Percentiles rank a stretch among this genome's conserved stretches.
phyloP scores from a whole-genome alignment of 2,329 filamentous ascomycete species.

The Ophiocordyceps polyrhachis-furcata region DNA sequence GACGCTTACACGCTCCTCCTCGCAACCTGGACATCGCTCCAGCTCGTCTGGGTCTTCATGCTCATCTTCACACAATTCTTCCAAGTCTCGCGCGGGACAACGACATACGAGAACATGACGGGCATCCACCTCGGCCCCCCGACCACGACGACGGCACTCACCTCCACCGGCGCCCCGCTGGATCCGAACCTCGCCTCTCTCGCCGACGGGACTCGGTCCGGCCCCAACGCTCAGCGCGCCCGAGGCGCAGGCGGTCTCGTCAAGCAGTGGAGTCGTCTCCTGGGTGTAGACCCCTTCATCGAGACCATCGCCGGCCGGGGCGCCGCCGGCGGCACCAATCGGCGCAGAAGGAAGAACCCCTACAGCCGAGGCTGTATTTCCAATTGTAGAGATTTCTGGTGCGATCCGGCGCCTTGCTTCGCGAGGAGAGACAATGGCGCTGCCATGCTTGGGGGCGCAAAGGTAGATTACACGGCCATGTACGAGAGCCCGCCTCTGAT shows the following conservation, averaged over 20 bases:
- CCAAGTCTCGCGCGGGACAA: slow-evolving; percentile 81
- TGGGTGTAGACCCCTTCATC: slow-evolving; percentile 87
- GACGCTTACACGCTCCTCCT: slow-evolving; percentile 74
- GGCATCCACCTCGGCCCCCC: slow-evolving; percentile 39
- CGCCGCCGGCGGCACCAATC: slow-evolving; percentile 38
- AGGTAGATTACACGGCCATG: slow-evolving; percentile 72
- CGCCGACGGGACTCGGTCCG: slow-evolving; percentile 19
- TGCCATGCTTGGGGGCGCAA: slow-evolving; percentile 58
- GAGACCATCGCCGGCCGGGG: slow-evolving; percentile 76
- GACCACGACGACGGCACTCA: slow-evolving; percentile 54
- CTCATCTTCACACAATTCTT: slow-evolving; percentile 83
- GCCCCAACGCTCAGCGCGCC: slow-evolving; percentile 31
- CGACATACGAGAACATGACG: slow-evolving; percentile 93
- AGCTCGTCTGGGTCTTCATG: slow-evolving; percentile 95
- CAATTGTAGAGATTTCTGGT: slow-evolving; percentile 96
- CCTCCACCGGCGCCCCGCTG: slow-evolving; percentile 58
- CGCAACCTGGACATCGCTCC: slow-evolving; percentile 60
- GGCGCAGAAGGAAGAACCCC: slow-evolving; percentile 51
- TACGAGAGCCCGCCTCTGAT: slow-evolving; percentile 69
- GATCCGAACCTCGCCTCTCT: slow-evolving; percentile 43
- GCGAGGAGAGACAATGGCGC: slow-evolving; percentile 53
- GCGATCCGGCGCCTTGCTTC: slow-evolving; percentile 69
- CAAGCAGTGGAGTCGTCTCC: slow-evolving; percentile 61
- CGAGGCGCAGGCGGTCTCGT: slow-evolving; percentile 41
- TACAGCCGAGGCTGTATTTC: slow-evolving; percentile 68